Percentiles rank a stretch among this genome's conserved stretches.
phyloP scores from a whole-genome alignment of 805 yeast genomes.

The Vanderwaltozyma polyspora region DNA sequence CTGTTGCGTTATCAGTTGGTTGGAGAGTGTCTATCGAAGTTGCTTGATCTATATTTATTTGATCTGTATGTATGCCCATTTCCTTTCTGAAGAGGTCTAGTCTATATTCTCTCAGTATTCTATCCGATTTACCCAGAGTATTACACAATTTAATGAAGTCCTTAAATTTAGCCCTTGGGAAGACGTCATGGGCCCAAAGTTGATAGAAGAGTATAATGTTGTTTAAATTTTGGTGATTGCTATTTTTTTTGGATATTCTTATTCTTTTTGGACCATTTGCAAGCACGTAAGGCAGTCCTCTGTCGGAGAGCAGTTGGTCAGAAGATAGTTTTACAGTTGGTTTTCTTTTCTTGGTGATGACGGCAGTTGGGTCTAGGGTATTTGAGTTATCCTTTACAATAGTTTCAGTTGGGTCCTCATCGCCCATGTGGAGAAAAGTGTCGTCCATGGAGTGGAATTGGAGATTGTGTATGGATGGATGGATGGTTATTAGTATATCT shows the following conservation, averaged over 20 bases:
- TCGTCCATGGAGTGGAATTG: slow-evolving; percentile 1
- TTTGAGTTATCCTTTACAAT: neutral
- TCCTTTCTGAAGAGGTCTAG: slow-evolving; percentile 32
- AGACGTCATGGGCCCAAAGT: slow-evolving; percentile 64
- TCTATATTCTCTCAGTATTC: slow-evolving; percentile 33
- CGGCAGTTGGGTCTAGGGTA: slow-evolving; percentile 13
- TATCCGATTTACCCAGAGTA: slow-evolving; percentile 35
- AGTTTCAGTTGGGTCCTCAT: neutral
- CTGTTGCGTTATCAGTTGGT: neutral
- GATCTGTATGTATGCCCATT: slow-evolving; percentile 10
- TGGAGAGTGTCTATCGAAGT: too few relatives aligned
- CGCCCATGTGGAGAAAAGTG: slow-evolving; percentile 2
- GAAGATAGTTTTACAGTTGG: slow-evolving; percentile 40
- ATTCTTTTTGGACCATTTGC: slow-evolving; percentile 26
- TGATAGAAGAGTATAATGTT: slow-evolving; percentile 46
- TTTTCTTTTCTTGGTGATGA: slow-evolving; percentile 14
- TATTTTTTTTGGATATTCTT: slow-evolving; percentile 24
- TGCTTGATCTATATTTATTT: too few relatives aligned
- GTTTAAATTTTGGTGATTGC: slow-evolving; percentile 18
- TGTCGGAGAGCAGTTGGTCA: slow-evolving; percentile 36
- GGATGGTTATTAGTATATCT: too few relatives aligned
- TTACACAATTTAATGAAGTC: slow-evolving; percentile 52
- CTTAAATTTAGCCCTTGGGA: slow-evolving; percentile 67
- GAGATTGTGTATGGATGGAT: too few relatives aligned
- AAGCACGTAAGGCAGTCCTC: slow-evolving; percentile 49